Evolutionary conservation across 768 basidiomycete genomes (phyloP), one percentile per base, ranked within the genome.

Genomic region (Panaeolus cyanescens): DNA sequence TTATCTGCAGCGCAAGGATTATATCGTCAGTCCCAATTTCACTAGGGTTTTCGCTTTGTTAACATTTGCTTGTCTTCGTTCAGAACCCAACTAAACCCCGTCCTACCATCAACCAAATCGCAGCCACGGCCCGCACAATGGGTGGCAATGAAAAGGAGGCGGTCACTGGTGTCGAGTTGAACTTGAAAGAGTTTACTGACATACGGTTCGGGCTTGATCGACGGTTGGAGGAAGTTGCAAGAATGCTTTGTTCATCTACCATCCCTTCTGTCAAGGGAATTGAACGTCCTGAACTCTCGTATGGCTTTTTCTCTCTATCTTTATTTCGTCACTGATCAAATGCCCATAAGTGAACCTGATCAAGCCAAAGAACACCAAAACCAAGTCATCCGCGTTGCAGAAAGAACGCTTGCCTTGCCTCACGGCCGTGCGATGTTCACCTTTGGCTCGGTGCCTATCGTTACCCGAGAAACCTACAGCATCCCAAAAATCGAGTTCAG

Each of bases 371-470:
- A 95, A 65, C 90, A 96, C 54, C 93, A 96, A 68, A 82, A 82
- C 40, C 87, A 93, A 62, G 90, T 92, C 3, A 76, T 90, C 31
- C 86, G 91, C 9, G 86, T 96, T 33, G 90, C 92, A 15, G 90
- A 93, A 67, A 83, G 96, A 33, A 98, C 95, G 0, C 80, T 97
- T n/a, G 89, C 96, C 2, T 78, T 97, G 32, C 89, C 96, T 0
- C 86, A 94, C 62, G 97, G 97, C 8, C 84, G 93, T 60, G 95
- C 93, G 0, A 88, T 97, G 80, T 96, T 95, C 71, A 94, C 92
- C 1, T 97, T 92, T 72, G 92, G 91, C 8, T 89, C 93, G 0
- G 83, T 90, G n/a, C 77, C 84, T 13, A 85, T 85, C 1, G 87
- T 93, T 36, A 89, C 89, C 28, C 83, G 87, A 53, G 92, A 95